Conservation (phyloP, 805 yeast genomes). For the Wickerhamomyces bovis region DNA sequence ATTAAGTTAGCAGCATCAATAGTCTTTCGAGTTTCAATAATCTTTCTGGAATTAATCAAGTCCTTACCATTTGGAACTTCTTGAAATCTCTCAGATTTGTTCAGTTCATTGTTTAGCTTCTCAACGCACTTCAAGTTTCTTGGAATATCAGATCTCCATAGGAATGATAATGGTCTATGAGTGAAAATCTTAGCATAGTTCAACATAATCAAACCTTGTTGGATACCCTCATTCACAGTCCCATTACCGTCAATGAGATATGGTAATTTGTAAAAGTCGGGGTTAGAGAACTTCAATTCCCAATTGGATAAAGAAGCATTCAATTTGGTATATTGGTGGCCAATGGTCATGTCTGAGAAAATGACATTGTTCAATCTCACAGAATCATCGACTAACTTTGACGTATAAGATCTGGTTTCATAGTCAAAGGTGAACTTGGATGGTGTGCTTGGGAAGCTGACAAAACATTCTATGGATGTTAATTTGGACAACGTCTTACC, state of each 20-base stretch:
- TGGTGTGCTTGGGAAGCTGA: slow-evolving; percentile 35
- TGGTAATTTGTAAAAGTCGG: slow-evolving; percentile 36
- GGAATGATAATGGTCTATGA: slow-evolving; percentile 46
- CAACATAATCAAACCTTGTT: slow-evolving; percentile 41
- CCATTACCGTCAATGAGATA: slow-evolving; percentile 38
- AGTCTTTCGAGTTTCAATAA: slow-evolving; percentile 47
- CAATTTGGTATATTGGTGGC: slow-evolving; percentile 32
- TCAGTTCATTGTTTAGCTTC: slow-evolving; percentile 18
- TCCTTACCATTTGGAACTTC: slow-evolving; percentile 25
- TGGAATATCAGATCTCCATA: slow-evolving; percentile 45
- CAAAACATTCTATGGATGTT: slow-evolving; percentile 30
- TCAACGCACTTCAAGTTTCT: slow-evolving; percentile 33
- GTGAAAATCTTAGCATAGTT: slow-evolving; percentile 50
- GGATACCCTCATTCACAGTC: slow-evolving; percentile 46
- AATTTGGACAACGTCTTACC: slow-evolving; percentile 38
- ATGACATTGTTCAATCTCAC: slow-evolving; percentile 42
- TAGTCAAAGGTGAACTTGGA: slow-evolving; percentile 36
- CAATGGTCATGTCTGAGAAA: slow-evolving; percentile 33
- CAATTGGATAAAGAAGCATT: slow-evolving; percentile 44
- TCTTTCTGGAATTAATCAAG: slow-evolving; percentile 37
- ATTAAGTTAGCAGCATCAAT: slow-evolving; percentile 49
- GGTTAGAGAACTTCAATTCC: slow-evolving; percentile 42
- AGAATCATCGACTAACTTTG: slow-evolving; percentile 44
- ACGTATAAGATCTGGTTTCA: slow-evolving; percentile 39
- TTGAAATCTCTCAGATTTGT: slow-evolving; percentile 26